These are phyloP conservation scores for Hypoxylon perforatum DNA, from an alignment of 495 filamentous ascomycete genomes.

Conservation along the genomic window DNA sequence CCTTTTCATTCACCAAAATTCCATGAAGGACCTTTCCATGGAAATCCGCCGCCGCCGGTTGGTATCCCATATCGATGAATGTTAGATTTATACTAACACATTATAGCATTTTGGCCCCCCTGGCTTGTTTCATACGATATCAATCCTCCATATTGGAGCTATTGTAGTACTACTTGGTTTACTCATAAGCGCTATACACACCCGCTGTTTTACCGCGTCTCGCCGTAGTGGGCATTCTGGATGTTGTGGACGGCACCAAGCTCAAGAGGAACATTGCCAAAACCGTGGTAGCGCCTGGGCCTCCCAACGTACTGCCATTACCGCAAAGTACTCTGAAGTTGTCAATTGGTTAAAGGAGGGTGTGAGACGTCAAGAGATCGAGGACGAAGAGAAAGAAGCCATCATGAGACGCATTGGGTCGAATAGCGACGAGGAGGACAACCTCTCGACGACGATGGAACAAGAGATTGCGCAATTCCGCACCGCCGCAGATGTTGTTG, in stretches of 20 bases:
- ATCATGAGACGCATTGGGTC: conserved; percentile 38
- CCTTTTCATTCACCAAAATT: too few relatives aligned
- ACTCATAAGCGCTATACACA: conserved; percentile 47
- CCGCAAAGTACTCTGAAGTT: conserved; percentile 23
- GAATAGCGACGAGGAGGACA: conserved; percentile 43
- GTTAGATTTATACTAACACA: conserved; percentile 4
- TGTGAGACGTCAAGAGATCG: conserved; percentile 19
- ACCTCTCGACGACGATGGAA: conserved; percentile 49
- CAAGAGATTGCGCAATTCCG: conserved; percentile 62
- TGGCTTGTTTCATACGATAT: conserved; percentile 12
- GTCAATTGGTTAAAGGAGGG: conserved; percentile 30
- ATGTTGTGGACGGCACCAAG: conserved; percentile 46
- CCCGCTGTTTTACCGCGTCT: conserved; percentile 47
- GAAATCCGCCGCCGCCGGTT: too few relatives aligned
- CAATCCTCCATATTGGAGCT: conserved; percentile 36
- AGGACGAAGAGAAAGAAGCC: conserved; percentile 53
- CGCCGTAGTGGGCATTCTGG: conserved; percentile 55
- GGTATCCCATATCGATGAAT: not conserved
- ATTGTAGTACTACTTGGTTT: conserved; percentile 48
- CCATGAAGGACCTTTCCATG: too few relatives aligned
- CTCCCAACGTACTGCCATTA: conserved; percentile 17
- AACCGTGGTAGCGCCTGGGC: conserved; percentile 26
- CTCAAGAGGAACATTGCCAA: conserved; percentile 53
- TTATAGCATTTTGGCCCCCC: conserved; percentile 24
- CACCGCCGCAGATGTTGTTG: conserved; percentile 57